Base-by-base conservation (phyloP, 1,284 basidiomycete species). In the Boletus sp. region DNA sequence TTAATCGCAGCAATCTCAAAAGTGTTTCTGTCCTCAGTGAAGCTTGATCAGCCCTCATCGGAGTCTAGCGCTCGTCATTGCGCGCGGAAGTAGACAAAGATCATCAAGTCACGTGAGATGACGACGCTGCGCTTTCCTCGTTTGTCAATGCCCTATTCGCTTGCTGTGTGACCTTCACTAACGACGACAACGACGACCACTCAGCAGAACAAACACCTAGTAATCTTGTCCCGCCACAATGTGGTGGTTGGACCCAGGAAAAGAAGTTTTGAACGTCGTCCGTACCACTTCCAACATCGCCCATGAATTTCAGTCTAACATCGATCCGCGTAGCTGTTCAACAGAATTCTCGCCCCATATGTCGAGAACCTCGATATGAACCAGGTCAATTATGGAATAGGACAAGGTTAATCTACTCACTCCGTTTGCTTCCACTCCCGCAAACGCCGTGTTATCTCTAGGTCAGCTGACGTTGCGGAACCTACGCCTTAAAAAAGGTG, bases 311-410 rank as follows among this genome's bases (percentile, higher is more conserved):
- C 53, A 49, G 24, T 48, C 47, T 36, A 46, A 53, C 29, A 12
- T 60, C 44, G 22, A 42, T 15, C 27, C 16, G 13, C 33, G 20
- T 57, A 92, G 91, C 73, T 96, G 66, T 91, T 96, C 78, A 97
- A 97, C 74, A 86, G 92, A 65, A 91, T 97, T 63, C 86, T 98
- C 51, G 92, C 94, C 45, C 92, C 94, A 1, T 98, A 99, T 82
- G 92, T 99, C 63, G 95, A 97, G 78, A 97, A 98, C 68, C 78
- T 99, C 73, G 95, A 98, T 74, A 86, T 95, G 67, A 90, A 92
- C 69, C 94, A 97, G 76, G 89, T 99, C 51, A 96, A 95, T 68
- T 90, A 97, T 78, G 96, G 95, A 33, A 93, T 99, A 64, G 92
- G 88, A 68, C 91, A 93, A 80, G 96, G 96, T 85, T 65, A 50